Conservation (phyloP, 495 filamentous ascomycete species). For the Darksidea phi region DNA sequence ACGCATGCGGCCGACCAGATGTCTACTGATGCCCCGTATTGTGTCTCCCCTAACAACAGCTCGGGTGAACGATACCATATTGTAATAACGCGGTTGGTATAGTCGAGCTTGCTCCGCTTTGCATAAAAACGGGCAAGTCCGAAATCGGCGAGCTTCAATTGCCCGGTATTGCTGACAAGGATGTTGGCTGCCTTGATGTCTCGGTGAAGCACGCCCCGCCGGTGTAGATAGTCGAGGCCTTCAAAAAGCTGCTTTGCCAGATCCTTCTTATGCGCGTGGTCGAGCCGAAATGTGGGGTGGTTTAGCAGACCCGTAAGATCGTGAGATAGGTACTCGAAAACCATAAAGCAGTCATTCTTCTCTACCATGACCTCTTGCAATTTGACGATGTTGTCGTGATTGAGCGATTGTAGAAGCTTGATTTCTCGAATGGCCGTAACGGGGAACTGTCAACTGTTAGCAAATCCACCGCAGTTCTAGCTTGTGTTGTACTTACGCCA, state of each 20-base stretch:
- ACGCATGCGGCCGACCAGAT: slow-evolving; percentile 98
- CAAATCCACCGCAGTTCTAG: background rate
- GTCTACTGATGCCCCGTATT: slow-evolving; percentile 91
- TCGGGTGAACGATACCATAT: slow-evolving; percentile 97
- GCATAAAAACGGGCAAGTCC: slow-evolving; percentile 96
- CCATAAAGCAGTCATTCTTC: slow-evolving; percentile 98
- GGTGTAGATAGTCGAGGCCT: slow-evolving; percentile 91
- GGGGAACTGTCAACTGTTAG: slow-evolving; percentile 62
- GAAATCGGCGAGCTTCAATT: slow-evolving; percentile 94
- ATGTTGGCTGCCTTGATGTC: slow-evolving; percentile 77
- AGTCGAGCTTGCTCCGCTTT: slow-evolving; percentile 89
- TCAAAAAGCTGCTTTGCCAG: slow-evolving; percentile 92
- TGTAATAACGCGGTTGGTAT: slow-evolving; percentile 97
- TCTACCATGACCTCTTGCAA: slow-evolving; percentile 97
- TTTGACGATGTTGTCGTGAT: slow-evolving; percentile 84
- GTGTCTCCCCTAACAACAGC: slow-evolving; percentile 87
- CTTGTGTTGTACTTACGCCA: slow-evolving; percentile 51
- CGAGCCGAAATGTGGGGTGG: slow-evolving; percentile 87
- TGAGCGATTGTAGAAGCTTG: slow-evolving; percentile 91
- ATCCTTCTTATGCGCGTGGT: slow-evolving; percentile 86
- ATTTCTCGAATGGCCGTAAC: slow-evolving; percentile 97
- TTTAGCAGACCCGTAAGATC: slow-evolving; percentile 87
- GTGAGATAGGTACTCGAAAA: slow-evolving; percentile 97
- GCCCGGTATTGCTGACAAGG: slow-evolving; percentile 80
- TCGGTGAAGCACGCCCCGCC: slow-evolving; percentile 87